Conservation (phyloP, 768 basidiomycete genomes). For the Pleurotus tuber-regium region DNA sequence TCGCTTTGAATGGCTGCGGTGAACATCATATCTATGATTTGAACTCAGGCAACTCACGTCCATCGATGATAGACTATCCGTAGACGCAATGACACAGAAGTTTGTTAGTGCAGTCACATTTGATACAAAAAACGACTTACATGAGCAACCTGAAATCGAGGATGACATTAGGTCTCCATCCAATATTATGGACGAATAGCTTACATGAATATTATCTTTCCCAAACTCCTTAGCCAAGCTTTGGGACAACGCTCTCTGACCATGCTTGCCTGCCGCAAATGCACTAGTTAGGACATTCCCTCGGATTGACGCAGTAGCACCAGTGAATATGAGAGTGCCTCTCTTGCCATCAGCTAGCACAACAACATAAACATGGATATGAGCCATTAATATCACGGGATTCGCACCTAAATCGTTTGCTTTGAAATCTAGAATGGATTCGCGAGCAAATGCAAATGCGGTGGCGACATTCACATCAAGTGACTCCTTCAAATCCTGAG, state of each 20-base stretch:
- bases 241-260: conserved; percentile 60
- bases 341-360: conserved; percentile 45
- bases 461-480: conserved; percentile 53
- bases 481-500: conserved; percentile 50
- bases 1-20: too few relatives aligned
- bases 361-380: not conserved
- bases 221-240: conserved; percentile 75
- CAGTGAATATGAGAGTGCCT: conserved; percentile 70
- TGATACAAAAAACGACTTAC: conserved; percentile 32
- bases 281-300: conserved; percentile 61
- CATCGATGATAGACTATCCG: conserved; percentile 75
- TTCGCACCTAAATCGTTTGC: conserved; percentile 48
- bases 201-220: conserved; percentile 70
- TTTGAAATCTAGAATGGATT: conserved; percentile 58
- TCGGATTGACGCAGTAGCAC: conserved; percentile 64
- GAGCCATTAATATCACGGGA: too few relatives aligned
- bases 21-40: too few relatives aligned
- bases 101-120: too few relatives aligned
- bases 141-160: conserved; percentile 67
- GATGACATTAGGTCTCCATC: too few relatives aligned
- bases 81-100: too few relatives aligned
- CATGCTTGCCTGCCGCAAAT: conserved; percentile 66
- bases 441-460: conserved; percentile 63
- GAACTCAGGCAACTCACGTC: conserved; percentile 46
- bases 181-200: conserved; percentile 14